Conservation (phyloP, 2,329 filamentous ascomycete species). For the Talaromyces sp. region DNA sequence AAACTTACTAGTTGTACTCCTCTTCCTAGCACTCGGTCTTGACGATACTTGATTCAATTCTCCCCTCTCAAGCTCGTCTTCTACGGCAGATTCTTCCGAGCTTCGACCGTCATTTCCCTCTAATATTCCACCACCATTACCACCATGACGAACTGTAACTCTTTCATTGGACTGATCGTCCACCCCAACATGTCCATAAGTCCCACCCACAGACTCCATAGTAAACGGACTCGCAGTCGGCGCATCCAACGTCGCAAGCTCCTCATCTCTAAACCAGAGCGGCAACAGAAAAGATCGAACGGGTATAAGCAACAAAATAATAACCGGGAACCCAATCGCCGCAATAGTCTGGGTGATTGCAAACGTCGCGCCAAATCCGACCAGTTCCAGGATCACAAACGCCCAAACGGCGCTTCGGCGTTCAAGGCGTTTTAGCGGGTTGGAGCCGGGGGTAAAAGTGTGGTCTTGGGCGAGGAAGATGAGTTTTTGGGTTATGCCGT, state of each 20-base stretch:
- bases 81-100: slow-evolving; percentile 26
- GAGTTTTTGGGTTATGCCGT: slow-evolving; percentile 71
- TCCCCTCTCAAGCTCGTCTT: slow-evolving; percentile 39
- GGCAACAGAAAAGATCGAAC: slow-evolving; percentile 61
- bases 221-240: slow-evolving; percentile 70
- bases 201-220: slow-evolving; percentile 68
- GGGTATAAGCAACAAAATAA: slow-evolving; percentile 66
- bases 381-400: slow-evolving; percentile 64
- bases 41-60: slow-evolving; percentile 32
- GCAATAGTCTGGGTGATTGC: slow-evolving; percentile 79
- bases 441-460: slow-evolving; percentile 52
- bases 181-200: slow-evolving; percentile 45
- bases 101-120: slow-evolving; percentile 16
- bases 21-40: slow-evolving; percentile 12
- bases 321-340: slow-evolving; percentile 72
- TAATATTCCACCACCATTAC: slow-evolving; percentile 3
- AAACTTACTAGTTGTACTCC: slow-evolving; percentile 11
- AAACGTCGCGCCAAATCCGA: slow-evolving; percentile 71
- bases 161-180: slow-evolving; percentile 4
- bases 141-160: background rate
- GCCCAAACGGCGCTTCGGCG: slow-evolving; percentile 63
- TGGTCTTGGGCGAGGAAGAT: slow-evolving; percentile 64
- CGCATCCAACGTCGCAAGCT: slow-evolving; percentile 62
- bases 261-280: slow-evolving; percentile 53
- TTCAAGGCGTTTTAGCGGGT: slow-evolving; percentile 58